phyloP scores from a whole-genome alignment of 129 eudicot genomes.

The Escallonia herrerae region DNA sequence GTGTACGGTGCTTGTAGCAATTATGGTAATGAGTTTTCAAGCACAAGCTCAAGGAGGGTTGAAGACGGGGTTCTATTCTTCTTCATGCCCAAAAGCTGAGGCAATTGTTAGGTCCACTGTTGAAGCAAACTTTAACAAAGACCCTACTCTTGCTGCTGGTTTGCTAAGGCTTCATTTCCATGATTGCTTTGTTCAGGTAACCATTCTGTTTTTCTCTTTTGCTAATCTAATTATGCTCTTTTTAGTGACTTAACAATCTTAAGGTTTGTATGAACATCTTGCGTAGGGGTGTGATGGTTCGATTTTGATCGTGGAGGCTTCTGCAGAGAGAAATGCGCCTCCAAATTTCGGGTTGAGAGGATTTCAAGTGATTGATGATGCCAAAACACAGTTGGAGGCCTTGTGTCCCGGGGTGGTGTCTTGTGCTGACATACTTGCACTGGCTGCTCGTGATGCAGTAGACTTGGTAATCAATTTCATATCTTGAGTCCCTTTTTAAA shows the following conservation, averaged over 20 bases:
- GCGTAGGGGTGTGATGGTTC: slow-evolving; percentile 88
- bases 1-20: slow-evolving; percentile 11
- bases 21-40: slow-evolving; percentile 11
- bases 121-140: slow-evolving; percentile 39
- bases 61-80: slow-evolving; percentile 49
- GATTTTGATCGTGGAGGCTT: slow-evolving; percentile 45
- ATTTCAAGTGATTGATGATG: slow-evolving; percentile 78
- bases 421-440: slow-evolving; percentile 81
- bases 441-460: slow-evolving; percentile 91
- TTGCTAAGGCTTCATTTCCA: slow-evolving; percentile 80
- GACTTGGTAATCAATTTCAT: slow-evolving; percentile 40
- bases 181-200: slow-evolving; percentile 86
- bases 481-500: background rate
- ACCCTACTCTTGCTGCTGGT: slow-evolving; percentile 66
- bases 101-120: slow-evolving; percentile 67
- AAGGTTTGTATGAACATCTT: background rate
- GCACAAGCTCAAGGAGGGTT: slow-evolving; percentile 42
- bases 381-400: slow-evolving; percentile 63
- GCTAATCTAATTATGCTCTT: background rate
- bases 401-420: slow-evolving; percentile 84
- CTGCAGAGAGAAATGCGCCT: slow-evolving; percentile 57
- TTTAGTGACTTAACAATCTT: no score
- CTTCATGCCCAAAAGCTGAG: slow-evolving; percentile 70
- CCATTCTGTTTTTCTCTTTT: background rate
- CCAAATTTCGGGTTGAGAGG: slow-evolving; percentile 76